Evolutionary conservation across 352 stramenopile genomes (phyloP).

Genomic region (Pythium insidiosum): DNA sequence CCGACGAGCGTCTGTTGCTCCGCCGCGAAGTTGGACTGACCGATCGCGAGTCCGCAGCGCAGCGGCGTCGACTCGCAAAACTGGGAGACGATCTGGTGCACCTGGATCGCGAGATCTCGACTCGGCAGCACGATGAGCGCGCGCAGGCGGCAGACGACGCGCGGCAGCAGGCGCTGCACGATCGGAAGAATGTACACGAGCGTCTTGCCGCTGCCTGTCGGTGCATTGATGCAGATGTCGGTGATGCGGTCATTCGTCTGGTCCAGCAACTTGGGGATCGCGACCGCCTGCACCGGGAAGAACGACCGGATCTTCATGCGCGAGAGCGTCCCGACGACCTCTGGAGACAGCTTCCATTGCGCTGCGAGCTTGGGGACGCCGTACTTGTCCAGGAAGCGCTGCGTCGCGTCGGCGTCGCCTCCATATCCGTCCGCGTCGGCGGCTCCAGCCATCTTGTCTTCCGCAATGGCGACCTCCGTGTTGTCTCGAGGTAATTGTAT

Average conservation of each 20-base stretch:
- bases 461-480: neutral
- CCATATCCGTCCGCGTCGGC: slow-evolving; percentile 3
- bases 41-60: slow-evolving; percentile 87
- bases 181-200: slow-evolving; percentile 96
- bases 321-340: slow-evolving; percentile 32
- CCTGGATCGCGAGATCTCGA: slow-evolving; percentile 93
- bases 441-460: slow-evolving; percentile 9
- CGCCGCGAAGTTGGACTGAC: slow-evolving; percentile 82
- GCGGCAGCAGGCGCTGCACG: slow-evolving; percentile 82
- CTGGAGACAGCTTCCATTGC: slow-evolving; percentile 36
- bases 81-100: slow-evolving; percentile 62
- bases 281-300: slow-evolving; percentile 93
- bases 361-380: slow-evolving; percentile 46
- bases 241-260: slow-evolving; percentile 68
- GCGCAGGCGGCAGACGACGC: slow-evolving; percentile 83
- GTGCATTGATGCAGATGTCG: slow-evolving; percentile 96
- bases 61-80: slow-evolving; percentile 72
- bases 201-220: slow-evolving; percentile 97
- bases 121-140: slow-evolving; percentile 95
- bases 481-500: neutral
- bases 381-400: slow-evolving; percentile 60
- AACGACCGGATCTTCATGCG: slow-evolving; percentile 73
- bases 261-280: slow-evolving; percentile 90
- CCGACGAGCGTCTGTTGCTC: slow-evolving; percentile 75
- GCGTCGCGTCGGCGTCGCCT: slow-evolving; percentile 17